Evolutionary conservation across 75 land plant genomes (phyloP), one percentile per base, ranked within the genome.

Genomic region (Chamaecyparis obtusa): DNA sequence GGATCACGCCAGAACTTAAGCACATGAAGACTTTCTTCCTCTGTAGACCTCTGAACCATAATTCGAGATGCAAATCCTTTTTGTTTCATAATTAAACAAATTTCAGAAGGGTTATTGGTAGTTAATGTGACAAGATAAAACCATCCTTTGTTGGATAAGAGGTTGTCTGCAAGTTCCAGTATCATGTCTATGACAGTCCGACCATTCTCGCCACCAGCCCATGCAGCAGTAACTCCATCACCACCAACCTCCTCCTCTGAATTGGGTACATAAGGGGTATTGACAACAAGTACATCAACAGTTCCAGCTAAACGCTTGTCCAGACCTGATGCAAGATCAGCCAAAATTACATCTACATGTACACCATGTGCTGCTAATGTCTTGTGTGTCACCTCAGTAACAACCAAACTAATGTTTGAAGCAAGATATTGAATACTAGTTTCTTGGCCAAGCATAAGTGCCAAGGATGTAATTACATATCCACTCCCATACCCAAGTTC

Each of bases 121-220:
- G 95, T 90, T 39, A 98, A 89, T 16, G 94, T 94, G 64, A 98
- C 96, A 90, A 98, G 90, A 86, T 98, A 98, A 84, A 98, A 90
- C 96, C 95, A 98, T 14, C 99, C 99, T 75, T 90, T 93, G 27
- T 87, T 88, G 15, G 99, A 96, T 88, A 98, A 87, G 24, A 98
- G 89, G 64, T 84, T 81, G 67, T 98, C 95, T 72, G 92, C 97
- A 78, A 93, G 78, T 44, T 92, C 91, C 83, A 98, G 88, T 83
- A 98, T 93, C 87, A 92, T 94, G 84, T 98, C 96, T 49, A 98
- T 98, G 30, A 98, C 99, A 41, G 76, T 86, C 6, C 99, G 86
- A 15, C 99, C 99, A 88, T 95, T 89, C 87, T 95, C 94, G n/a
- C 99, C 99, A 83, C 99, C 99, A 74, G 99, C 99, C 99, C 99